Percentiles rank a stretch among this genome's conserved stretches.
These are phyloP conservation scores for Cercospora zeina DNA, from an alignment of 2,329 filamentous ascomycete genomes.

Conservation along the genomic window DNA sequence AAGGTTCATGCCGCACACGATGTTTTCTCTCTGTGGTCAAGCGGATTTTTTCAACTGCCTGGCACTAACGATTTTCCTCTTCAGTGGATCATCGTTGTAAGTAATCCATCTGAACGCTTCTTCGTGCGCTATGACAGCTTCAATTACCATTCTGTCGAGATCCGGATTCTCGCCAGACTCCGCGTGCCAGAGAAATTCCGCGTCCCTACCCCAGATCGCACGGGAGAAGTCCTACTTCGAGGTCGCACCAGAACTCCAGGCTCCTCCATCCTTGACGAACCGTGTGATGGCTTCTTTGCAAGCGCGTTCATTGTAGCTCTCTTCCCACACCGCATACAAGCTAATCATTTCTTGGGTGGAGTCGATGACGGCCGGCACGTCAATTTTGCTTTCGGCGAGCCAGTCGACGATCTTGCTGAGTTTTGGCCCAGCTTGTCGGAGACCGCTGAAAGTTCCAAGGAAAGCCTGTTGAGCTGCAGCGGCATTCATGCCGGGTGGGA, in stretches of 20 bases:
- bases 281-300: slow-evolving; percentile 64
- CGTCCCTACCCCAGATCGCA: background rate
- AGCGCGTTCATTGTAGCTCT: slow-evolving; percentile 63
- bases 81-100: no score
- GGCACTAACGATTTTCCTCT: no score
- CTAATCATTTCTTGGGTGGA: slow-evolving; percentile 90
- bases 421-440: slow-evolving; percentile 43
- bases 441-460: slow-evolving; percentile 35
- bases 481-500: slow-evolving; percentile 28
- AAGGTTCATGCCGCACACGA: no score
- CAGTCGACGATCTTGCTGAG: slow-evolving; percentile 65
- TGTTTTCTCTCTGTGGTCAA: no score
- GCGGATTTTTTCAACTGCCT: no score
- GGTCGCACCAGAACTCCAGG: slow-evolving; percentile 3
- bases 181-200: background rate
- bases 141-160: background rate
- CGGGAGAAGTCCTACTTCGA: slow-evolving; percentile 7
- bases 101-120: background rate
- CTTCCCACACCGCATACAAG: slow-evolving; percentile 75
- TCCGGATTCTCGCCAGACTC: background rate
- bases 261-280: slow-evolving; percentile 61
- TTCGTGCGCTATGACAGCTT: background rate
- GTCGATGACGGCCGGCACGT: slow-evolving; percentile 81
- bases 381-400: slow-evolving; percentile 81
- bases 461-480: slow-evolving; percentile 42